Evolutionary conservation across 495 filamentous ascomycete species (phyloP), one percentile per base, ranked within the genome.

Genomic region (Chaetomium cochliodes): DNA sequence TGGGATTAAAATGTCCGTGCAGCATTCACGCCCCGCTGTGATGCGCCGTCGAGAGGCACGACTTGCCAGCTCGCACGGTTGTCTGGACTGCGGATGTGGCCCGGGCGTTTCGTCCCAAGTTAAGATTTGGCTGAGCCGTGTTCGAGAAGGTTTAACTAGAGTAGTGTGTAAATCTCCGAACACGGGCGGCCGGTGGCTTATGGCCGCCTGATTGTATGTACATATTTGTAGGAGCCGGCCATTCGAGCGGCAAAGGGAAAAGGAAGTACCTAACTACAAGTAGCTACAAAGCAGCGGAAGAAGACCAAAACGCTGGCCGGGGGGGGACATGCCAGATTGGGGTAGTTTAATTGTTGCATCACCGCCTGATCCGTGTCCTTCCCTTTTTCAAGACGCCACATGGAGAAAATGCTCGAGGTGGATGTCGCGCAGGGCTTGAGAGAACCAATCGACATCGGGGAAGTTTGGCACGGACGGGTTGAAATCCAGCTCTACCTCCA

Each of bases 331-430:
- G 49, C 60, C 60, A 62, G 30, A 62, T 62, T 39, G 51, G 55
- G 30, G 49, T 9, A 2, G 33, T 11, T 18, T 15, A 23, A 13
- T 63, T 33, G 33, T 28, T 55, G 42, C 42, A 47, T 53, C 63
- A 22, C 23, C 15, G 20, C 16, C 42, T 44, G 52, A 37, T 41
- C 51, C 26, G 52, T 51, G 52, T 50, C 61, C 62, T 52, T 57
- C 63, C 49, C 18, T 37, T 53, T 53, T 62, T 25, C 16, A 37
- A 51, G 60, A 20, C 60, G 64, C 64, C 64, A 65, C 64, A 65
- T 57, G 41, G 49, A 50, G 58, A 51, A 30, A 22, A 50, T 23
- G 63, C 51, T 37, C 46, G 56, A 28, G 59, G 51, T 8, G 37
- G 47, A 53, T 52, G 59, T 53, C 59, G 20, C 47, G 30, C 59